phyloP scores from a whole-genome alignment of 441 rosid genomes.

The Adansonia grandidieri region DNA sequence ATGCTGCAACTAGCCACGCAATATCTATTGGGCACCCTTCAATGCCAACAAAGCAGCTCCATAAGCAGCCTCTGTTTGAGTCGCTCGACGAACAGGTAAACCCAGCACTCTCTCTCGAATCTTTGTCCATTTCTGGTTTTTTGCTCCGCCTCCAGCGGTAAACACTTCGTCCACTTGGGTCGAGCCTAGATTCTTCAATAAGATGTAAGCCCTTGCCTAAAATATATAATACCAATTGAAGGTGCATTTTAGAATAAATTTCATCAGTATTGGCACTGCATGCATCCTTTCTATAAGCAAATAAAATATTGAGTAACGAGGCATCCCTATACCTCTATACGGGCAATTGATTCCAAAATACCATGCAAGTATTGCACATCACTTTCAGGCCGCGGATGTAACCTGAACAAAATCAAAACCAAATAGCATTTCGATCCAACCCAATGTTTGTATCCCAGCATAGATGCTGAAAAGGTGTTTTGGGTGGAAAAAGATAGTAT shows the following conservation, averaged over 20 bases:
- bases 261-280: not conserved
- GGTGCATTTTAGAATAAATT: not conserved
- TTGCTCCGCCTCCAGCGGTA: constrained; percentile 89
- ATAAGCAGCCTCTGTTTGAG: constrained; percentile 87
- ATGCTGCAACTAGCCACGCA: not conserved
- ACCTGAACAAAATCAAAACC: constrained; percentile 45
- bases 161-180: constrained; percentile 75
- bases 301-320: not conserved
- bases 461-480: not conserved
- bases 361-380: constrained; percentile 88
- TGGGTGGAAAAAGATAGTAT: not conserved
- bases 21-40: constrained; percentile 49
- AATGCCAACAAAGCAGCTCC: constrained; percentile 89
- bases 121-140: constrained; percentile 78
- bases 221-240: not conserved
- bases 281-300: not conserved
- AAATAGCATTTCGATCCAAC: not conserved
- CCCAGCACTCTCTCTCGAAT: constrained; percentile 77
- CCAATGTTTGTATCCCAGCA: not conserved
- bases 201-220: constrained; percentile 70
- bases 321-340: constrained; percentile 66
- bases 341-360: constrained; percentile 89
- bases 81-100: constrained; percentile 66
- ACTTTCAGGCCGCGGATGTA: constrained; percentile 78
- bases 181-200: constrained; percentile 80